Conservation (phyloP, 2,329 filamentous ascomycete genomes). For the Nemania bipapillata region DNA sequence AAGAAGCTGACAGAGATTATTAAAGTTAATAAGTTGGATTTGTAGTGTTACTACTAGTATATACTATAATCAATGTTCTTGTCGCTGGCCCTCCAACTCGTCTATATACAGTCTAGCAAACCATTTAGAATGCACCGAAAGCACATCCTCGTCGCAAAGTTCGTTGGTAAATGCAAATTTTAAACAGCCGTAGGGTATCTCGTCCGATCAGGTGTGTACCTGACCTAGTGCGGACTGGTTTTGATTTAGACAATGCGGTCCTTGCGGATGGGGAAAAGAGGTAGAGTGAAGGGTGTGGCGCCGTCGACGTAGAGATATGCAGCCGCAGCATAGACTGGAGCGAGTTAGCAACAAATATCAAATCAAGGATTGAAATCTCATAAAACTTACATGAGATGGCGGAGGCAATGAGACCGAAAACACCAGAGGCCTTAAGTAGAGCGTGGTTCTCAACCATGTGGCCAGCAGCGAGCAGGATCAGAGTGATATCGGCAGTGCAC, state of each 20-base stretch:
- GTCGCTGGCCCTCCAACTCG: constrained; percentile 25
- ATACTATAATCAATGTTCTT: constrained; percentile 32
- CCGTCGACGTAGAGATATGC: constrained; percentile 43
- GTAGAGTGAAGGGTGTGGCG: constrained; percentile 42
- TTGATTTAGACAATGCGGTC: constrained; percentile 39
- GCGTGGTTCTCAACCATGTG: constrained; percentile 39
- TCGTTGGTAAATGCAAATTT: constrained; percentile 16
- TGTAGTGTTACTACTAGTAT: constrained; percentile 29
- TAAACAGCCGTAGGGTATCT: constrained; percentile 25
- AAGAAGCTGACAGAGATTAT: background rate
- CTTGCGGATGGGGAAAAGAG: constrained; percentile 44
- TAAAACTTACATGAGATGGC: constrained; percentile 43
- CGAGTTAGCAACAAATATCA: constrained; percentile 16
- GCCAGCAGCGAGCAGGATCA: constrained; percentile 43
- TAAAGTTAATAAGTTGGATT: constrained; percentile 31
- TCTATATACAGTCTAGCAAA: constrained; percentile 38
- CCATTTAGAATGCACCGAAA: constrained; percentile 15
- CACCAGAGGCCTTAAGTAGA: constrained; percentile 42
- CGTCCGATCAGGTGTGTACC: constrained; percentile 5
- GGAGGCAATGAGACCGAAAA: constrained; percentile 43
- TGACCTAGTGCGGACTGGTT: constrained; percentile 1
- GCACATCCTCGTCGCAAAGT: constrained; percentile 29
- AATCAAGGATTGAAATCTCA: no score
- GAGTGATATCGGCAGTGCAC: constrained; percentile 42
- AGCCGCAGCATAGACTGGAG: constrained; percentile 40